These are phyloP conservation scores for Aspergillus arachidicola DNA, from an alignment of 2,329 filamentous ascomycete species.

Conservation along the genomic window DNA sequence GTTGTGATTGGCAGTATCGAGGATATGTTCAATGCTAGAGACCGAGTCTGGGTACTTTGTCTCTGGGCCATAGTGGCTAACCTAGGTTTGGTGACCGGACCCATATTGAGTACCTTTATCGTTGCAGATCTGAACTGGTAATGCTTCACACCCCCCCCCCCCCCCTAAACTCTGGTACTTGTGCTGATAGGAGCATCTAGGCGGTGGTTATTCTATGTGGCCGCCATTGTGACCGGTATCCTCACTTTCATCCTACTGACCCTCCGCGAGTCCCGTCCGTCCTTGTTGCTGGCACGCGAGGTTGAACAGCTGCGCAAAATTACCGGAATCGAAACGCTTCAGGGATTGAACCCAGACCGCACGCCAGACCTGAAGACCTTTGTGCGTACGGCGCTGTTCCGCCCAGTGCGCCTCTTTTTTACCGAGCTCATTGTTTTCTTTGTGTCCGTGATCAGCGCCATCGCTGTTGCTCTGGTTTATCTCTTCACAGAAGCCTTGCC, in stretches of 20 bases:
- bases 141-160: not conserved
- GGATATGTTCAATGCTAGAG: slow-evolving; percentile 51
- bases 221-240: slow-evolving; percentile 41
- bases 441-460: slow-evolving; percentile 46
- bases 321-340: slow-evolving; percentile 29
- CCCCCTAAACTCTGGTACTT: not conserved
- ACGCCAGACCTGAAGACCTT: slow-evolving; percentile 42
- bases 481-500: slow-evolving; percentile 51
- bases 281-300: slow-evolving; percentile 42
- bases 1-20: slow-evolving; percentile 54
- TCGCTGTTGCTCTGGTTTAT: slow-evolving; percentile 52
- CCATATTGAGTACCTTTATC: slow-evolving; percentile 49
- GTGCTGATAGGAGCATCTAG: slow-evolving; percentile 24
- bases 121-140: slow-evolving; percentile 43
- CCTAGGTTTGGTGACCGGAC: slow-evolving; percentile 48
- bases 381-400: slow-evolving; percentile 41
- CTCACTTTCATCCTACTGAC: slow-evolving; percentile 39
- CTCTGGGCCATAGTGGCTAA: slow-evolving; percentile 49
- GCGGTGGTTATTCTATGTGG: slow-evolving; percentile 51
- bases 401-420: slow-evolving; percentile 48
- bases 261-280: slow-evolving; percentile 51
- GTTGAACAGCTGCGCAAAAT: slow-evolving; percentile 32
- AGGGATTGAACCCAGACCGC: slow-evolving; percentile 43
- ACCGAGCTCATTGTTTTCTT: slow-evolving; percentile 52
- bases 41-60: slow-evolving; percentile 52